These are phyloP conservation scores for Barnettozyma salicaria DNA, from an alignment of 805 yeast species.

Conservation along the genomic window DNA sequence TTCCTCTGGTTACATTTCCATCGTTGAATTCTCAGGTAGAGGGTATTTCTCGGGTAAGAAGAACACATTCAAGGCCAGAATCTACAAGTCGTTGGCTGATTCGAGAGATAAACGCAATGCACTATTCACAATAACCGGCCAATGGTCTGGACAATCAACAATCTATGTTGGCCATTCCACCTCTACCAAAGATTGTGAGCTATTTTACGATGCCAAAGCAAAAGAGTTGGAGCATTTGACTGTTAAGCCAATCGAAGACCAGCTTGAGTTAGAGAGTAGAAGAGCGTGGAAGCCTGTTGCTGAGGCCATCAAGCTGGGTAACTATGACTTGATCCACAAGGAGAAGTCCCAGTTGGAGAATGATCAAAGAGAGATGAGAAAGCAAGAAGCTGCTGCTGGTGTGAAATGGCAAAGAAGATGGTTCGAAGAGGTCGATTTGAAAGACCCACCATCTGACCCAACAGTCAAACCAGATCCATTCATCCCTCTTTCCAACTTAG, in stretches of 20 bases:
- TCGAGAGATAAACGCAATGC: constrained; percentile 55
- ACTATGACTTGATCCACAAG: constrained; percentile 66
- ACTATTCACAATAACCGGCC: constrained; percentile 77
- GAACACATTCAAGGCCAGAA: constrained; percentile 83
- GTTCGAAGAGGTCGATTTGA: constrained; percentile 53
- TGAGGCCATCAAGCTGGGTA: constrained; percentile 70
- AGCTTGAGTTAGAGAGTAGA: constrained; percentile 76
- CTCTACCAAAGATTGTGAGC: constrained; percentile 38
- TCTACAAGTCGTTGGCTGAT: constrained; percentile 49
- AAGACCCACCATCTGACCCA: constrained; percentile 21
- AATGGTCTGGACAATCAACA: constrained; percentile 80
- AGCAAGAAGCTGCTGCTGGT: constrained; percentile 61
- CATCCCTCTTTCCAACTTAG: constrained; percentile 37
- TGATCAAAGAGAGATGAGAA: constrained; percentile 76
- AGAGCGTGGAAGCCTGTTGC: constrained; percentile 90
- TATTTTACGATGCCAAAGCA: constrained; percentile 59
- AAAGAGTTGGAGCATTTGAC: constrained; percentile 46
- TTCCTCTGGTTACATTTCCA: constrained; percentile 67
- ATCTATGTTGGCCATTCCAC: constrained; percentile 52
- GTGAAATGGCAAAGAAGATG: constrained; percentile 73
- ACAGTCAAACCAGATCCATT: constrained; percentile 35
- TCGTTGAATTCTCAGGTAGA: constrained; percentile 80
- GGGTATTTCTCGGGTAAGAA: constrained; percentile 96
- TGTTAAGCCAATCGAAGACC: constrained; percentile 81
- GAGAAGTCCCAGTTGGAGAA: constrained; percentile 80